Evolutionary conservation across 2,329 filamentous ascomycete genomes (phyloP), one percentile per base, ranked within the genome.

Genomic region (Tolypocladium paradoxum): DNA sequence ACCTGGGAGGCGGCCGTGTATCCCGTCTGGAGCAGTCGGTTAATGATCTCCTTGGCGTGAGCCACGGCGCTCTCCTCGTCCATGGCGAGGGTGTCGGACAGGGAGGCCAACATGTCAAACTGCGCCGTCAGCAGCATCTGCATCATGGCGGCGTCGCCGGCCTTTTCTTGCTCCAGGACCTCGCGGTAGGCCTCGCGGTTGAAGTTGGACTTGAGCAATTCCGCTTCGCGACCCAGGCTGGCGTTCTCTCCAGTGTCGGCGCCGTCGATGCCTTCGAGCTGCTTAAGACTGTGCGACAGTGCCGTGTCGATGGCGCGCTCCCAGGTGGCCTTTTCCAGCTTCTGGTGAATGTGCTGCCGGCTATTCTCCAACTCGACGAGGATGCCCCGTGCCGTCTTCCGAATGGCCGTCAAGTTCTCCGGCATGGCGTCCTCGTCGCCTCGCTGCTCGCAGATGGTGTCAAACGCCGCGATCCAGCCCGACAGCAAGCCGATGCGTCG

Each of bases 401-500:
- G 84, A 73, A 97, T 88, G 0, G 87, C 80, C 3, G 77, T 69
- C 46, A 96, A 72, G 59, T 83, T 88, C 34, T 79, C 71, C 1
- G 90, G 82, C 78, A 85, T 83, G 0, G 78, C 85, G 22, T 83
- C 80, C 51, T 65, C 62, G 0, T 64, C 66, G 0, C 60, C 63
- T 20, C 84, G 78, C 48, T 77, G 77, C 38, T 90, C 88, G 60
- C 86, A 92, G 3, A 95, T 81, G 1, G 79, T 76, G 57, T 97
- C 92, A 62, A 97, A 99, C 2, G 90, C 90, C 1, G 87, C 88
- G 53, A 96, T 87, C 93, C 93, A 99, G 1, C 87, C 85, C 4
- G 87, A 91, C n/a, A 99, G 77, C 55, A 95, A 76, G 7, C 83
- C 79, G 56, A 96, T 95, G 18, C 93, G 83, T 58, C 90, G 82